Evolutionary conservation across 2,329 filamentous ascomycete species (phyloP).

Genomic region (Balansia obtecta): DNA sequence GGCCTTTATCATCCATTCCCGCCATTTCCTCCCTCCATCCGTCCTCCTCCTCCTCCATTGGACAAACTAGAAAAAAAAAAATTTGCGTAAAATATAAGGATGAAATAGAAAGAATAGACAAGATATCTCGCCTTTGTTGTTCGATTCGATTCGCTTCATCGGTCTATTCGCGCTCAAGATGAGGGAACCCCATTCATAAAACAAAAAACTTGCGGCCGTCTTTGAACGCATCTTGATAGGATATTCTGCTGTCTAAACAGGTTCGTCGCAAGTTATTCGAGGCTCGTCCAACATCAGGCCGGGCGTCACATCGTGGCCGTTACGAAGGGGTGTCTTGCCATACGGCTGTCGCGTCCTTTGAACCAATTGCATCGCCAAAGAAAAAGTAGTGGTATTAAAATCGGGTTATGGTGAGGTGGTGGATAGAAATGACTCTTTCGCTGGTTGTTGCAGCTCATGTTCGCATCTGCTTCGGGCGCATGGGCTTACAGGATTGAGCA

Average conservation of each 20-base stretch:
- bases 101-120: not conserved
- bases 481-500: conserved; percentile 53
- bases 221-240: not conserved
- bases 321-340: not conserved
- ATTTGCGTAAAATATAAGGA: not conserved
- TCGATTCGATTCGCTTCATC: conserved; percentile 1
- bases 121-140: conserved; percentile 2
- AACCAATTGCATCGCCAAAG: conserved; percentile 2
- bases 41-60: too few species aligned
- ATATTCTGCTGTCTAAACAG: not conserved
- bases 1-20: not conserved
- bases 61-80: too few species aligned
- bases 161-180: conserved; percentile 6
- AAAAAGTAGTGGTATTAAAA: conserved; percentile 4
- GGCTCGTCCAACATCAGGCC: not conserved
- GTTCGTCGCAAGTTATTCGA: conserved; percentile 2
- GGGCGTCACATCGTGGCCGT: not conserved
- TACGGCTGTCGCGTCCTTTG: conserved; percentile 1
- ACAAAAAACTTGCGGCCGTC: not conserved
- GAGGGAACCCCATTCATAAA: conserved; percentile 1
- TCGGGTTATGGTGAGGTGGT: not conserved
- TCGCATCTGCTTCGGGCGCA: not conserved
- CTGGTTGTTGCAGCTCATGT: not conserved
- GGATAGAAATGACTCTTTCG: not conserved
- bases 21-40: not conserved